Percentiles rank a stretch among this genome's conserved stretches.
Conservation (phyloP, 2,329 filamentous ascomycete species). For the Trichoderma harzianum region DNA sequence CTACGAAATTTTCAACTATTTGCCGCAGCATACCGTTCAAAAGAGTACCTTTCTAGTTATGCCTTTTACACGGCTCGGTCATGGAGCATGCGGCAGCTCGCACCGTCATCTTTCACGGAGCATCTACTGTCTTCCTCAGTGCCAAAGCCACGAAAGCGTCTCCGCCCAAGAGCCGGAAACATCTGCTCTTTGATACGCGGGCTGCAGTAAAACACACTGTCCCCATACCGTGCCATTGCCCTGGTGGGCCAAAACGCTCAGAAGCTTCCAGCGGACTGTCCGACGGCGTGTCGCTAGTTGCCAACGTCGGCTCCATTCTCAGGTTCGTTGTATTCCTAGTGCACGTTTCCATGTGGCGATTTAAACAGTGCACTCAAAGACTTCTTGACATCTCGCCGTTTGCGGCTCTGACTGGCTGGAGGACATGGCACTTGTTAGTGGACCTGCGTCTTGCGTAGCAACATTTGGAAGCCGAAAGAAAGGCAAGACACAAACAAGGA, state of each 20-base stretch:
- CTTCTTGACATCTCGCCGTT: slow-evolving; percentile 3
- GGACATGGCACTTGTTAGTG: slow-evolving; percentile 10
- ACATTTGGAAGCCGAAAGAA: slow-evolving; percentile 18
- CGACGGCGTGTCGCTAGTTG: slow-evolving; percentile 18
- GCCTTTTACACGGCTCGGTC: background rate
- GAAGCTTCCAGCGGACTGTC: slow-evolving; percentile 14
- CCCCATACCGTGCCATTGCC: slow-evolving; percentile 11
- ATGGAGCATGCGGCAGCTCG: slow-evolving; percentile 1
- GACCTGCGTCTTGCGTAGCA: slow-evolving; percentile 11
- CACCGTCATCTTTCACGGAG: slow-evolving; percentile 1
- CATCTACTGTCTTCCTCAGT: slow-evolving; percentile 12
- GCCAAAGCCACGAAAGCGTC: slow-evolving; percentile 1
- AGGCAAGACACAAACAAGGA: background rate
- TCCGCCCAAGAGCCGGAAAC: slow-evolving; percentile 5
- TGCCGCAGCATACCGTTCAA: background rate
- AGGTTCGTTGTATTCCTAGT: slow-evolving; percentile 6
- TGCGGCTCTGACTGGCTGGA: slow-evolving; percentile 15
- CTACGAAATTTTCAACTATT: background rate
- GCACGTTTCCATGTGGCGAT: slow-evolving; percentile 11
- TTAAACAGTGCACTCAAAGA: background rate
- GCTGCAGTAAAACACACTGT: background rate
- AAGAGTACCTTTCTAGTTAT: background rate
- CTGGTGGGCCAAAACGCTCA: background rate
- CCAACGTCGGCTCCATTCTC: slow-evolving; percentile 5
- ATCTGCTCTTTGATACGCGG: background rate